Conservation (phyloP, 768 basidiomycete genomes). For the Guyanaporus albipodus region DNA sequence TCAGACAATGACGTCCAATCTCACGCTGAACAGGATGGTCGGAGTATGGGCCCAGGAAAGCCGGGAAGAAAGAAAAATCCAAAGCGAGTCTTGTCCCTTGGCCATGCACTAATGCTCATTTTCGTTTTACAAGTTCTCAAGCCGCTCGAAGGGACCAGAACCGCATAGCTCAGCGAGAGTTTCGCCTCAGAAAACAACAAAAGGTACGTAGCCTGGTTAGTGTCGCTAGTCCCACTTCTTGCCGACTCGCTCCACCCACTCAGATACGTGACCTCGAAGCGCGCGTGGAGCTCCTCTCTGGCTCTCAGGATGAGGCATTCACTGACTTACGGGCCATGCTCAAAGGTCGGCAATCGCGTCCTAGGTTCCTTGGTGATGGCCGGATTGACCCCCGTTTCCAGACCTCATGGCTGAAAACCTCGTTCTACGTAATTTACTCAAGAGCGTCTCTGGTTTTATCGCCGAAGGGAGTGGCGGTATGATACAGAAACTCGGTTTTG, state of each 20-base stretch:
- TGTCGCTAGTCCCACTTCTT: neutral
- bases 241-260: conserved; percentile 4
- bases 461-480: conserved; percentile 83
- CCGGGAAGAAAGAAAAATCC: conserved; percentile 87
- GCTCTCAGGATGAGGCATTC: conserved; percentile 85
- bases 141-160: conserved; percentile 87
- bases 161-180: conserved; percentile 90
- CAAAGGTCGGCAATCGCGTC: conserved; percentile 47
- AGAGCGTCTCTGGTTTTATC: conserved; percentile 73
- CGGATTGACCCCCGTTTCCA: conserved; percentile 26
- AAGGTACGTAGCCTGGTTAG: conserved; percentile 42
- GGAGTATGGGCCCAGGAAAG: conserved; percentile 23
- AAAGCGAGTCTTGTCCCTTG: conserved; percentile 48
- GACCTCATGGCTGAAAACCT: conserved; percentile 91
- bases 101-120: conserved; percentile 13
- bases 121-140: conserved; percentile 58
- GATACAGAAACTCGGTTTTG: conserved; percentile 76
- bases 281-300: conserved; percentile 90
- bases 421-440: conserved; percentile 72
- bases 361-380: neutral
- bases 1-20: conserved; percentile 72
- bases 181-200: conserved; percentile 88
- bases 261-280: conserved; percentile 96
- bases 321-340: conserved; percentile 79
- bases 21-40: conserved; percentile 25